phyloP scores from a whole-genome alignment of 1,139 yeast genomes.

The Maudiozyma humilis region DNA sequence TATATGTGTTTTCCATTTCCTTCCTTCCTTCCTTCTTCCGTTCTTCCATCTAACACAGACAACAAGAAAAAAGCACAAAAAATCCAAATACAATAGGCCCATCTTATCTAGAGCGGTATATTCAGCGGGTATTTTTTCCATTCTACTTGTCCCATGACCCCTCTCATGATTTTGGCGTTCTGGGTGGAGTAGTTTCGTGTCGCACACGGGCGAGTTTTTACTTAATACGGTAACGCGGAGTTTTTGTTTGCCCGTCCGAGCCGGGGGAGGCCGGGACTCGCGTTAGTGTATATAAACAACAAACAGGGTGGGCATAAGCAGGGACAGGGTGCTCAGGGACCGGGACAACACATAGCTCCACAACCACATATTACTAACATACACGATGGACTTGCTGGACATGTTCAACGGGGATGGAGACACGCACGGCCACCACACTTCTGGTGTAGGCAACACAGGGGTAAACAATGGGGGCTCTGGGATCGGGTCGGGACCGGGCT shows the following conservation, averaged over 20 bases:
- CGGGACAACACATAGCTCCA: too few species aligned
- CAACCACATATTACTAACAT: too few species aligned
- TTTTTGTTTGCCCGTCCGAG: neutral
- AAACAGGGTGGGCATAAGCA: too few species aligned
- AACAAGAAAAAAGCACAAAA: too few species aligned
- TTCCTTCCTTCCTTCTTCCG: too few species aligned
- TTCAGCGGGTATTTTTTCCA: too few species aligned
- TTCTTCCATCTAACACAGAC: too few species aligned
- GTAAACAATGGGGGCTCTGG: neutral
- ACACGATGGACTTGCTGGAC: slow-evolving; percentile 1
- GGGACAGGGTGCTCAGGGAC: neutral
- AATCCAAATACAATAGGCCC: too few species aligned
- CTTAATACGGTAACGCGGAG: neutral
- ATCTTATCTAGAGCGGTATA: too few species aligned
- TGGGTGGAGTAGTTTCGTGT: neutral
- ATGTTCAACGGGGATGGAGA: slow-evolving; percentile 1
- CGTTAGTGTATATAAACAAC: neutral
- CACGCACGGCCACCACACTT: neutral
- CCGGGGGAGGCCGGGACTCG: neutral
- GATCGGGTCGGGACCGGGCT: neutral
- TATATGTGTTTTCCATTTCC: too few species aligned
- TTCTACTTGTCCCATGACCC: too few species aligned
- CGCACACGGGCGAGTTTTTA: neutral
- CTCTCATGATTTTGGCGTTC: slow-evolving; percentile 1
- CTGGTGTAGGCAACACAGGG: neutral